Conservation (phyloP, 169 alveolate genomes). For the Eimeria acervulina region DNA sequence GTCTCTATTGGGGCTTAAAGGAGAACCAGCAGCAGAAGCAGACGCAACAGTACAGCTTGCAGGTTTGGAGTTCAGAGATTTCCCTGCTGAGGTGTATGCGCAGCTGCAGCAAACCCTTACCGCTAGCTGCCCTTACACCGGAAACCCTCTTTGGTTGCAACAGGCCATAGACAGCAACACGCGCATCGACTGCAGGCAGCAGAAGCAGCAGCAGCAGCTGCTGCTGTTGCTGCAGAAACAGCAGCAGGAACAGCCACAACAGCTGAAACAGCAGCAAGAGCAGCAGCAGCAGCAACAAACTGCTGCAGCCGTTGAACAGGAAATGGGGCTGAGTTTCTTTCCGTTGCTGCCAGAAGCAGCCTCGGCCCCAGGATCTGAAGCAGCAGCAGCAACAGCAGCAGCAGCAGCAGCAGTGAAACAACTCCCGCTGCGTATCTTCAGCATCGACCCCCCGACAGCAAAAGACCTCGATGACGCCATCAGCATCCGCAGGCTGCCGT, state of each 20-base stretch:
- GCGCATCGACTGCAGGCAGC: slow-evolving; percentile 69
- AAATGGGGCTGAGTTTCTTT: slow-evolving; percentile 1
- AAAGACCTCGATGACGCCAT: slow-evolving; percentile 91
- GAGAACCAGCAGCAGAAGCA: slow-evolving; percentile 66
- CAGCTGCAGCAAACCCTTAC: slow-evolving; percentile 9
- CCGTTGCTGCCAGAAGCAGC: slow-evolving; percentile 15
- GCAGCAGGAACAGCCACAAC: not conserved
- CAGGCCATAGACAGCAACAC: slow-evolving; percentile 40
- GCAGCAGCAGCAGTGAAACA: slow-evolving; percentile 15
- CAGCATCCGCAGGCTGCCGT: slow-evolving; percentile 61
- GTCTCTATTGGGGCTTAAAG: not conserved
- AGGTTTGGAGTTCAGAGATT: slow-evolving; percentile 1
- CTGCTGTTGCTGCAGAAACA: not conserved
- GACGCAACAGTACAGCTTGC: slow-evolving; percentile 36
- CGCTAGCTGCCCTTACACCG: slow-evolving; percentile 45
- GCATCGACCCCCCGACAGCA: slow-evolving; percentile 91
- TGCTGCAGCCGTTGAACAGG: not conserved
- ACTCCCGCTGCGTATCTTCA: slow-evolving; percentile 80
- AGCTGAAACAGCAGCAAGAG: not conserved
- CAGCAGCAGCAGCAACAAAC: not conserved
- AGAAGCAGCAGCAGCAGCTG: slow-evolving; percentile 16
- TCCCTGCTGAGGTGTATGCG: slow-evolving; percentile 28
- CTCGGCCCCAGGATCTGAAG: not conserved
- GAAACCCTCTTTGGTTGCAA: slow-evolving; percentile 71
- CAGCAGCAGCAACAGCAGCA: slow-evolving; percentile 5